Evolutionary conservation across 148 eudicot genomes (phyloP).

Genomic region (Simmondsia chinensis): DNA sequence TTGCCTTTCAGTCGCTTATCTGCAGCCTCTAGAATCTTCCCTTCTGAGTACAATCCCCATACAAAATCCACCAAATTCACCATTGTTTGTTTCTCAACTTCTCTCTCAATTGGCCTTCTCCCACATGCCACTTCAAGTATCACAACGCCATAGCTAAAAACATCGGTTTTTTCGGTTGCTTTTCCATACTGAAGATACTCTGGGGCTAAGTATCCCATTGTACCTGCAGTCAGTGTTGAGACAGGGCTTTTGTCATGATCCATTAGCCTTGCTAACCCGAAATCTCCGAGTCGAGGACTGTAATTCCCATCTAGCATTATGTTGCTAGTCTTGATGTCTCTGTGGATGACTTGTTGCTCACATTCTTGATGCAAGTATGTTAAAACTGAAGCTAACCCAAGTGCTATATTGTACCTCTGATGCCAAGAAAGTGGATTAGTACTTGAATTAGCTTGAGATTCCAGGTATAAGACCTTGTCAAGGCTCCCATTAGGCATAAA

Average conservation of each 20-base stretch:
- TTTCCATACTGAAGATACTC: conserved; percentile 77
- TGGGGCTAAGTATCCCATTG: conserved; percentile 87
- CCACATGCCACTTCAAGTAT: conserved; percentile 75
- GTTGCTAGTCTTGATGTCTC: conserved; percentile 71
- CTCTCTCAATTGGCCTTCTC: conserved; percentile 66
- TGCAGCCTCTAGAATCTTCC: conserved; percentile 41
- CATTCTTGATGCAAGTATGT: conserved; percentile 77
- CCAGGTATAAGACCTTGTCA: conserved; percentile 49
- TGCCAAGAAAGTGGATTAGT: conserved; percentile 41
- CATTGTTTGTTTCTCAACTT: conserved; percentile 27
- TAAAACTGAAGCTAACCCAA: conserved; percentile 75
- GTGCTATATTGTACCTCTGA: conserved; percentile 51
- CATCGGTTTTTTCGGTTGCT: conserved; percentile 79
- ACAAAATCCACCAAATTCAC: conserved; percentile 83
- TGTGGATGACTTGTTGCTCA: conserved; percentile 75
- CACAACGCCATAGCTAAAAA: conserved; percentile 77
- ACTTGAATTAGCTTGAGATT: conserved; percentile 16
- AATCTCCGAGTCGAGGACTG: conserved; percentile 68
- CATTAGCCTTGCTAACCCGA: conserved; percentile 77
- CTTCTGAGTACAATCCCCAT: conserved; percentile 58
- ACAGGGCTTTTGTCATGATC: conserved; percentile 76
- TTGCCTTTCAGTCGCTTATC: conserved; percentile 46
- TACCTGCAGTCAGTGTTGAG: conserved; percentile 76
- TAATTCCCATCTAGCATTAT: conserved; percentile 57
- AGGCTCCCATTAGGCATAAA: conserved; percentile 67